Evolutionary conservation across 129 eudicot genomes (phyloP).

Genomic region (Pulicaria dysenterica): DNA sequence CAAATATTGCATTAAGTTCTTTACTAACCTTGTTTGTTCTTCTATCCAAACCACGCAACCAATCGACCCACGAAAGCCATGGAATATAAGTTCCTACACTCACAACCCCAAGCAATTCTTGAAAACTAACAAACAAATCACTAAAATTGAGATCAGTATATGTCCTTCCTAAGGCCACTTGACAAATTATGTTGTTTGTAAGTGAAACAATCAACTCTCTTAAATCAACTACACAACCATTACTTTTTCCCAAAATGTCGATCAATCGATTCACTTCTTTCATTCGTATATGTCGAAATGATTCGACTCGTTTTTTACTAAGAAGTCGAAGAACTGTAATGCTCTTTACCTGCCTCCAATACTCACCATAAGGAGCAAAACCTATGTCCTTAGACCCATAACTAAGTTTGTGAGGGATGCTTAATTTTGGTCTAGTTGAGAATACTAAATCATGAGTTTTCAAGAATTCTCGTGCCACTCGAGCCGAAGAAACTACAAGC

Average conservation of each 20-base stretch:
- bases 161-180: slow-evolving; percentile 42
- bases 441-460: slow-evolving; percentile 44
- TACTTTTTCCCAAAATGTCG: slow-evolving; percentile 17
- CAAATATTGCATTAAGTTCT: slow-evolving; percentile 30
- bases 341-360: slow-evolving; percentile 47
- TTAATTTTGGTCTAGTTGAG: slow-evolving; percentile 31
- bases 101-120: slow-evolving; percentile 21
- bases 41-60: slow-evolving; percentile 21
- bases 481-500: slow-evolving; percentile 9
- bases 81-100: slow-evolving; percentile 41
- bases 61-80: slow-evolving; percentile 42
- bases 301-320: slow-evolving; percentile 34
- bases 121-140: slow-evolving; percentile 24
- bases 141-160: slow-evolving; percentile 24
- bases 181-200: slow-evolving; percentile 36
- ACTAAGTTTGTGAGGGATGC: slow-evolving; percentile 6
- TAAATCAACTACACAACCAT: slow-evolving; percentile 23
- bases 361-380: slow-evolving; percentile 23
- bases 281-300: slow-evolving; percentile 28
- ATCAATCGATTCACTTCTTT: slow-evolving; percentile 36
- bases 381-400: slow-evolving; percentile 35
- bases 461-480: slow-evolving; percentile 27
- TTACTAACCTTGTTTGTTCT: slow-evolving; percentile 16
- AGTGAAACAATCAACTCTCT: slow-evolving; percentile 27
- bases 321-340: slow-evolving; percentile 32